Conservation (phyloP, 768 basidiomycete genomes). For the Leucogyrophana mollusca region DNA sequence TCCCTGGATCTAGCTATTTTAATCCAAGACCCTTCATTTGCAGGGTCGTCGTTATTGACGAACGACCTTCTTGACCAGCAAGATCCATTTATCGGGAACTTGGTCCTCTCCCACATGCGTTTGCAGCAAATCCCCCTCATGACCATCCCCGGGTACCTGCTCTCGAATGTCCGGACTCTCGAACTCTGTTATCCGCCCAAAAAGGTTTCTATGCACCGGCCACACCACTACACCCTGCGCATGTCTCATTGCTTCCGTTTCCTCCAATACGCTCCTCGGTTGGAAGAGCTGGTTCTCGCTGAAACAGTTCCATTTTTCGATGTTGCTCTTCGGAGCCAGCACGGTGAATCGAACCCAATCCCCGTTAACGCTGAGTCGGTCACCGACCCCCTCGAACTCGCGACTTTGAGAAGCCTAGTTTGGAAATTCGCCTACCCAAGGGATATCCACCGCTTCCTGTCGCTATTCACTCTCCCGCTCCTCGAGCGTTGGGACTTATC, state of each 20-base stretch:
- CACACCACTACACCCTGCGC: conserved; percentile 33
- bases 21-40: conserved; percentile 23
- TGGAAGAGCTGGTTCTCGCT: conserved; percentile 42
- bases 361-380: conserved; percentile 9
- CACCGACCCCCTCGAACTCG: conserved; percentile 30
- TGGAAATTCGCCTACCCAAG: conserved; percentile 45
- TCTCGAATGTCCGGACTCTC: conserved; percentile 39
- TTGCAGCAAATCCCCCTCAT: conserved; percentile 42
- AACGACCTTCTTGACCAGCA: conserved; percentile 16
- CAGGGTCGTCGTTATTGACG: conserved; percentile 22
- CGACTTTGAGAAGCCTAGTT: conserved; percentile 40
- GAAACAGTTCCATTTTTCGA: conserved; percentile 44
- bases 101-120: conserved; percentile 32
- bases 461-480: conserved; percentile 37
- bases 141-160: conserved; percentile 33
- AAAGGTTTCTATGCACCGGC: conserved; percentile 13
- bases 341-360: conserved; percentile 4
- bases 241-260: conserved; percentile 40
- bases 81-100: conserved; percentile 1
- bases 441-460: conserved; percentile 43
- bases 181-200: conserved; percentile 40
- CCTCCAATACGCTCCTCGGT: conserved; percentile 35
- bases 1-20: conserved; percentile 27
- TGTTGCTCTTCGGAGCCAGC: conserved; percentile 15
- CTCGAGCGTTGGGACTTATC: conserved; percentile 45